Conservation (phyloP, 768 basidiomycete species). For the Pulveroboletus ravenelii region DNA sequence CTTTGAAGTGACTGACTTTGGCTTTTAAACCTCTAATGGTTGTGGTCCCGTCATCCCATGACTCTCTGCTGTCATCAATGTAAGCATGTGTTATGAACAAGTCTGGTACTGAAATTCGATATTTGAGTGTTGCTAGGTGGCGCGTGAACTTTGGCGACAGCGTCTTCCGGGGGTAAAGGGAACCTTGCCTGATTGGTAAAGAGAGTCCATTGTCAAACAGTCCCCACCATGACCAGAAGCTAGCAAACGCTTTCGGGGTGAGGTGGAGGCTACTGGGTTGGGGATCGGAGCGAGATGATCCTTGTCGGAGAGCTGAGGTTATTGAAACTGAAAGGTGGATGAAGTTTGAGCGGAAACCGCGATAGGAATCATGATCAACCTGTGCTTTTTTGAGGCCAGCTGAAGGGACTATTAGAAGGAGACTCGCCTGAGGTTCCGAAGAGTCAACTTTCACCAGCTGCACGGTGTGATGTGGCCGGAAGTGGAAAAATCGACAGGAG, state of each 20-base stretch:
- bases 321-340: slow-evolving; percentile 89
- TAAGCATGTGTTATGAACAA: slow-evolving; percentile 86
- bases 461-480: slow-evolving; percentile 76
- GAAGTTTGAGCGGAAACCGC: slow-evolving; percentile 88
- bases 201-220: slow-evolving; percentile 76
- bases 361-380: slow-evolving; percentile 68
- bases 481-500: slow-evolving; percentile 75
- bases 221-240: slow-evolving; percentile 91
- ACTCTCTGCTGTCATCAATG: slow-evolving; percentile 71
- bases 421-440: slow-evolving; percentile 46
- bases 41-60: slow-evolving; percentile 76
- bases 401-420: background rate
- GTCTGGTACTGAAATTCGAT: slow-evolving; percentile 71
- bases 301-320: slow-evolving; percentile 51
- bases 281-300: slow-evolving; percentile 12
- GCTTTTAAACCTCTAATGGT: slow-evolving; percentile 85
- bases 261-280: slow-evolving; percentile 74
- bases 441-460: slow-evolving; percentile 46
- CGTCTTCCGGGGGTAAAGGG: slow-evolving; percentile 63
- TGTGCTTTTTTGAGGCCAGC: slow-evolving; percentile 15
- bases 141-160: slow-evolving; percentile 84
- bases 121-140: slow-evolving; percentile 89
- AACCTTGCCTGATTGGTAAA: slow-evolving; percentile 86
- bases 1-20: slow-evolving; percentile 73
- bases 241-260: slow-evolving; percentile 76